A percentile compares a stretch with the other conserved stretches of the same genome.
These are phyloP conservation scores for Apiospora phragmitis DNA, from an alignment of 2,329 filamentous ascomycete species.

Conservation along the genomic window DNA sequence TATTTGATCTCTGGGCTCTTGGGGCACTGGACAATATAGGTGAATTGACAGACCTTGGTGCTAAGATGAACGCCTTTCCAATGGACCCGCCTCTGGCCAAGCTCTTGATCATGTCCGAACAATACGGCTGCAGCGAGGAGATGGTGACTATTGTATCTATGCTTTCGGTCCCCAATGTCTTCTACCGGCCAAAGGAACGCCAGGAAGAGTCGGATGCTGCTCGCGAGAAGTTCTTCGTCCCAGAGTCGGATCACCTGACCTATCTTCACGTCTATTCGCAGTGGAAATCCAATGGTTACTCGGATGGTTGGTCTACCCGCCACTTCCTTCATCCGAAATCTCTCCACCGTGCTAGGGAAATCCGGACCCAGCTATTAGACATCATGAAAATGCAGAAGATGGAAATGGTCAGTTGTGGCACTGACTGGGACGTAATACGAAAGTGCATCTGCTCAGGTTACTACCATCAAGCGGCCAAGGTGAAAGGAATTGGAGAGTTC, in stretches of 20 bases:
- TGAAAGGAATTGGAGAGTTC: constrained; percentile 96
- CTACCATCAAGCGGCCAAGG: constrained; percentile 95
- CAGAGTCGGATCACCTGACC: constrained; percentile 94
- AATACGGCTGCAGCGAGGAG: constrained; percentile 93
- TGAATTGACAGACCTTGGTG: constrained; percentile 82
- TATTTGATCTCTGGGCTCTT: constrained; percentile 96
- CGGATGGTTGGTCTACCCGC: constrained; percentile 86
- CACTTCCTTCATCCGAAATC: constrained; percentile 98
- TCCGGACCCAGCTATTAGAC: constrained; percentile 87
- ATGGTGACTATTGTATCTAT: constrained; percentile 98
- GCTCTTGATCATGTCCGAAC: constrained; percentile 85
- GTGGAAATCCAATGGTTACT: constrained; percentile 89
- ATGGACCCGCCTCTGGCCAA: constrained; percentile 98
- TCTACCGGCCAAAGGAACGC: constrained; percentile 94
- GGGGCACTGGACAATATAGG: constrained; percentile 93
- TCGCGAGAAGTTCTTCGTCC: constrained; percentile 97
- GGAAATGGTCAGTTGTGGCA: constrained; percentile 83
- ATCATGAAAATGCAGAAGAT: constrained; percentile 96
- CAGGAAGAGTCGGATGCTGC: constrained; percentile 95
- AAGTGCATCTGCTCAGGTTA: constrained; percentile 98
- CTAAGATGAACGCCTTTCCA: constrained; percentile 94
- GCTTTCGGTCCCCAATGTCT: constrained; percentile 94
- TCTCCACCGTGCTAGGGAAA: constrained; percentile 86
- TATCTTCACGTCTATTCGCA: constrained; percentile 94
- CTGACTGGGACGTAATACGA: constrained; percentile 93